A percentile compares a stretch with the other conserved stretches of the same genome.
phyloP scores from a whole-genome alignment of 73 alveolate genomes.

The Stentor coeruleus region DNA sequence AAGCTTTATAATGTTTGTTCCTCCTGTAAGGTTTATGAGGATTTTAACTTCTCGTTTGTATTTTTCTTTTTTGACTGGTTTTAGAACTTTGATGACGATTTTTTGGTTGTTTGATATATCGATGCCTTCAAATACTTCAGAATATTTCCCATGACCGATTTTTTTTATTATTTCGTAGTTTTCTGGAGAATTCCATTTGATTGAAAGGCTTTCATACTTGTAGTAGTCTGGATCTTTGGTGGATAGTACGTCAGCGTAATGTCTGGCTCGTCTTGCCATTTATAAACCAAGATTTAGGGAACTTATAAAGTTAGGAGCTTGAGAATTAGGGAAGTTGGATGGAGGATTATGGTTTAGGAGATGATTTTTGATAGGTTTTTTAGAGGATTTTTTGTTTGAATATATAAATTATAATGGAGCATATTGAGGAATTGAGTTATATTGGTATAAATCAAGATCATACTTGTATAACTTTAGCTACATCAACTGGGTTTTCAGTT shows the following conservation, averaged over 20 bases:
- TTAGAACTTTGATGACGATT: constrained; percentile 84
- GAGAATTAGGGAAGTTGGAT: too few relatives aligned
- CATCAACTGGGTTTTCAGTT: constrained; percentile 73
- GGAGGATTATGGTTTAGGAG: too few relatives aligned
- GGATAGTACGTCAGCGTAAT: too few relatives aligned
- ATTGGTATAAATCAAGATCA: constrained; percentile 84
- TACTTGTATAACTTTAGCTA: constrained; percentile 85
- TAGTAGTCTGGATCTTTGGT: too few relatives aligned
- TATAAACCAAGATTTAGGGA: too few relatives aligned
- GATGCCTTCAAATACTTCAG: constrained; percentile 95
- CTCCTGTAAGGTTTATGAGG: constrained; percentile 85
- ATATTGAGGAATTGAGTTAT: constrained; percentile 56
- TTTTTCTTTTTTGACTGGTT: constrained; percentile 93
- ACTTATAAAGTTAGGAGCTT: too few relatives aligned
- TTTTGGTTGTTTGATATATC: constrained; percentile 65
- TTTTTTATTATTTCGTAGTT: constrained; percentile 84
- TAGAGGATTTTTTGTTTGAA: too few relatives aligned
- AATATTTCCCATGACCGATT: constrained; percentile 95
- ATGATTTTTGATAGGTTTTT: too few relatives aligned
- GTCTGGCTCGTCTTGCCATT: too few relatives aligned
- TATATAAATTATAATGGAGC: too few relatives aligned
- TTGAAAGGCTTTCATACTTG: too few relatives aligned
- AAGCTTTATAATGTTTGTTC: constrained; percentile 87
- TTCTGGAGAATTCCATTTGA: too few relatives aligned
- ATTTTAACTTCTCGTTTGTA: constrained; percentile 91